Conservation (phyloP, 345 rosid genomes). For the Excoecaria cochinchinensis region DNA sequence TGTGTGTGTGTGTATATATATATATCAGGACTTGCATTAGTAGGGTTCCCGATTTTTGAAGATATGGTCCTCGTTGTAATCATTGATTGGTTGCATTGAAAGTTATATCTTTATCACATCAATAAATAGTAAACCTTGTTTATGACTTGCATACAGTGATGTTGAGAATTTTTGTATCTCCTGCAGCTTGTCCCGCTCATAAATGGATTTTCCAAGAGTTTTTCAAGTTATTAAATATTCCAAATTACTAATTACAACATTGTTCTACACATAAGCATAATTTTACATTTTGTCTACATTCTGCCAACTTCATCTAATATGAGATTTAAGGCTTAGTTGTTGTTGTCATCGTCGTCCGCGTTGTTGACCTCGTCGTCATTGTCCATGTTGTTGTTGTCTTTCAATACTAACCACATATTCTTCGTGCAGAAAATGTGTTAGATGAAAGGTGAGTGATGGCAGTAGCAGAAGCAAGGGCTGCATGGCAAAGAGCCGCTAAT, state of each 20-base stretch:
- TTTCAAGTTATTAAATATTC: neutral
- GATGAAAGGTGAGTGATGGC: constrained; percentile 60
- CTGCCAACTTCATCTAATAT: neutral
- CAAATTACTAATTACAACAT: neutral
- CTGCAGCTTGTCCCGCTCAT: neutral
- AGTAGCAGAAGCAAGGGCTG: constrained; percentile 86
- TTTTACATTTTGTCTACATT: neutral
- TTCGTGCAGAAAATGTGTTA: constrained; percentile 29
- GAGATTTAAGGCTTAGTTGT: too few species aligned
- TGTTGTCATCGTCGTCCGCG: too few species aligned
- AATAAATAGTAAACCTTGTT: neutral
- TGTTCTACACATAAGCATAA: neutral
- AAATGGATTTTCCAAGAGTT: neutral
- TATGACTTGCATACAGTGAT: neutral
- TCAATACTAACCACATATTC: neutral
- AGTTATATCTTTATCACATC: too few species aligned
- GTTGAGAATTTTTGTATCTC: neutral
- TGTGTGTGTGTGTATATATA: too few species aligned
- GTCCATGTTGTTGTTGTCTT: neutral
- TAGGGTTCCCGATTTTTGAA: too few species aligned
- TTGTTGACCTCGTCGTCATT: too few species aligned
- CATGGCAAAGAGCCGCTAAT: constrained; percentile 86
- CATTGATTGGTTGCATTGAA: too few species aligned
- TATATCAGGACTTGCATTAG: too few species aligned
- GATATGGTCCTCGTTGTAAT: too few species aligned